Evolutionary conservation across 495 filamentous ascomycete genomes (phyloP).

Genomic region (Thermothielavioides terrestris): DNA sequence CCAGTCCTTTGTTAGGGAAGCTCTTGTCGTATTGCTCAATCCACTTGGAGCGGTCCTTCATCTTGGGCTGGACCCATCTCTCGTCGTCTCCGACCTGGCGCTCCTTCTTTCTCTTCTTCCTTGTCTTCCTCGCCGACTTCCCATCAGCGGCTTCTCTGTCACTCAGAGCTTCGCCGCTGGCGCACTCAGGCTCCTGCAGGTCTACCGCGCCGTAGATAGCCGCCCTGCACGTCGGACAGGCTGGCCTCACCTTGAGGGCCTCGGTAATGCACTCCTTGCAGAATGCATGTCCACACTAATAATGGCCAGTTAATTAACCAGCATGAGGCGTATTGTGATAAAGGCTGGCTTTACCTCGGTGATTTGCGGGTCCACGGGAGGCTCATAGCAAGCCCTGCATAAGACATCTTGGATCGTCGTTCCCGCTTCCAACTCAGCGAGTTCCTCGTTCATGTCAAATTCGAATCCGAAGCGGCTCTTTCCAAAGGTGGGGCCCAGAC

Average conservation of each 20-base stretch:
- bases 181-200: not conserved
- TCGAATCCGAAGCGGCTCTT: not conserved
- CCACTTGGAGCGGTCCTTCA: slow-evolving; percentile 1
- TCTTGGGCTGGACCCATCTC: not conserved
- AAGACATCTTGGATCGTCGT: not conserved
- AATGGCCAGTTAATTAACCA: not conserved
- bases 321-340: not conserved
- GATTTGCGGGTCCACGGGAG: not conserved
- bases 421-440: not conserved
- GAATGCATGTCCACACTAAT: not conserved
- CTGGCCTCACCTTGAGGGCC: not conserved
- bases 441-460: not conserved
- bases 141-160: not conserved
- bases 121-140: not conserved
- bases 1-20: not conserved
- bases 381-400: not conserved
- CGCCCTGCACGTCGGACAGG: not conserved
- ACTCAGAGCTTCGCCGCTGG: not conserved
- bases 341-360: not conserved
- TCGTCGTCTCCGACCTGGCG: not conserved
- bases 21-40: not conserved
- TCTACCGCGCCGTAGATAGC: not conserved
- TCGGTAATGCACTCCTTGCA: not conserved
- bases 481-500: not conserved
- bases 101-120: not conserved